A percentile compares a stretch with the other conserved stretches of the same genome.
Conservation (phyloP, 106 monocot genomes). For the Acorus calamus region DNA sequence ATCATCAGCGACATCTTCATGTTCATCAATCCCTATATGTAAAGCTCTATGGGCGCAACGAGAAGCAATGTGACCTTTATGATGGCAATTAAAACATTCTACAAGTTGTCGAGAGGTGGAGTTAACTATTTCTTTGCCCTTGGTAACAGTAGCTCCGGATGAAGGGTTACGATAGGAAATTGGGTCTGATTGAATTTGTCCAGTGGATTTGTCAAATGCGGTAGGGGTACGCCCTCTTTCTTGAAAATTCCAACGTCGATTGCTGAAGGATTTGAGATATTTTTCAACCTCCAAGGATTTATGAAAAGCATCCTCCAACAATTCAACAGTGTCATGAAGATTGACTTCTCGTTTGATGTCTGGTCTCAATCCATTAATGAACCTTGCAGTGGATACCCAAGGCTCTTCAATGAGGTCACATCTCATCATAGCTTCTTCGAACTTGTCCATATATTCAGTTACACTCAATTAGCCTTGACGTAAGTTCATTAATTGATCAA, state of each 20-base stretch:
- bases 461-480: not conserved
- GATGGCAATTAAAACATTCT: not conserved
- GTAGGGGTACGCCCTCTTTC: not conserved
- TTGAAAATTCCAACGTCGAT: not conserved
- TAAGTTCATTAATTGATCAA: not conserved
- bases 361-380: not conserved
- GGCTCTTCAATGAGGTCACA: not conserved
- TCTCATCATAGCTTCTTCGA: not conserved
- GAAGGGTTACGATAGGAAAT: too few relatives aligned
- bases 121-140: not conserved
- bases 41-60: not conserved
- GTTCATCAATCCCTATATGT: not conserved
- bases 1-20: not conserved
- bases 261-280: not conserved
- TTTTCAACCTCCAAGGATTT: not conserved
- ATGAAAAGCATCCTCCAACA: not conserved
- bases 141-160: not conserved
- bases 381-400: too few relatives aligned
- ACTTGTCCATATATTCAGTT: not conserved
- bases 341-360: not conserved
- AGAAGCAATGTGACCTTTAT: not conserved
- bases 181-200: too few relatives aligned
- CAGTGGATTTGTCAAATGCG: too few relatives aligned
- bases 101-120: too few relatives aligned
- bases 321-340: not conserved